These are phyloP conservation scores for Eutypella sp. DNA, from an alignment of 2,329 filamentous ascomycete species.

Conservation along the genomic window DNA sequence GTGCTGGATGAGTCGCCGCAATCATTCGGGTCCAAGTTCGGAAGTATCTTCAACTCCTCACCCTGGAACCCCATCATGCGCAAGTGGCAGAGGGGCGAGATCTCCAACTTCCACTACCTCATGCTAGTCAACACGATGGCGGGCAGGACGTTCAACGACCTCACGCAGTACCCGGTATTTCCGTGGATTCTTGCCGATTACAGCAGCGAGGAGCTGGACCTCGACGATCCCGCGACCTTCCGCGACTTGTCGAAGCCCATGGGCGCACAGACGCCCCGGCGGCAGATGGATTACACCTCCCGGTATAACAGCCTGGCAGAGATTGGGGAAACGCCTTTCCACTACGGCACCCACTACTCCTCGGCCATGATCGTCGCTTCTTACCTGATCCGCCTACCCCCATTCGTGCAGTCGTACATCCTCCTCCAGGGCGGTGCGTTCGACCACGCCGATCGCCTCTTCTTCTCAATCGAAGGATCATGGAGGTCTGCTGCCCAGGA, in stretches of 20 bases:
- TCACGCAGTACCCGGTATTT: conserved; percentile 97
- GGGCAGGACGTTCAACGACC: conserved; percentile 92
- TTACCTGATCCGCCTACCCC: conserved; percentile 89
- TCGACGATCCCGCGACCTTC: conserved; percentile 79
- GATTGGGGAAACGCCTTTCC: conserved; percentile 89
- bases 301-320: conserved; percentile 85
- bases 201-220: conserved; percentile 84
- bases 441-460: conserved; percentile 91
- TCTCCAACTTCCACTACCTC: conserved; percentile 97
- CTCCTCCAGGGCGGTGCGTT: conserved; percentile 93
- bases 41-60: conserved; percentile 82
- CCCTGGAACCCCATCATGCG: conserved; percentile 80
- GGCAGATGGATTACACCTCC: conserved; percentile 75
- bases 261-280: conserved; percentile 76
- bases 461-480: conserved; percentile 85
- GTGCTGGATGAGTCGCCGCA: conserved; percentile 55
- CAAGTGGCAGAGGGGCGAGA: conserved; percentile 88
- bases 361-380: conserved; percentile 98
- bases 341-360: conserved; percentile 98
- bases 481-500: conserved; percentile 87
- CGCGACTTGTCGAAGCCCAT: conserved; percentile 93
- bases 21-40: conserved; percentile 79
- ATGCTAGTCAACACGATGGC: conserved; percentile 99
- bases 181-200: conserved; percentile 97
- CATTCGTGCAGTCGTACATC: conserved; percentile 93